phyloP scores from a whole-genome alignment of 2,329 filamentous ascomycete species.

The Polychaeton citri region DNA sequence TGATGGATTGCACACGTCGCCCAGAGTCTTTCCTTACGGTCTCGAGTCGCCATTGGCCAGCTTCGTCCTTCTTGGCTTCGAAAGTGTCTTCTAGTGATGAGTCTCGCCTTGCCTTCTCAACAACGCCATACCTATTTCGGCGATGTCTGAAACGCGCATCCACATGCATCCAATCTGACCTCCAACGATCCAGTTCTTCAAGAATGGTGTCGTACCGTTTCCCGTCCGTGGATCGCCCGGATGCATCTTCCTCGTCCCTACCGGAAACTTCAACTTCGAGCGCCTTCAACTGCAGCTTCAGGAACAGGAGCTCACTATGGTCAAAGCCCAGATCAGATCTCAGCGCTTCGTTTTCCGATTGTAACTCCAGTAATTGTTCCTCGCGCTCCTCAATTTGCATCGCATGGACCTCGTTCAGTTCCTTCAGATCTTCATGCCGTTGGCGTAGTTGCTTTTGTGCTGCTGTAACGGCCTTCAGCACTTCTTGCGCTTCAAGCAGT shows the following conservation, averaged over 20 bases:
- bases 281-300: constrained; percentile 26
- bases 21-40: constrained; percentile 11
- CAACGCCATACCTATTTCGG: constrained; percentile 17
- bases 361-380: constrained; percentile 17
- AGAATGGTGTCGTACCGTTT: constrained; percentile 10
- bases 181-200: constrained; percentile 22
- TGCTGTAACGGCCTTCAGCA: constrained; percentile 16
- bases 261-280: constrained; percentile 19
- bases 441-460: constrained; percentile 19
- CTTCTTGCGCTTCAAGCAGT: constrained; percentile 16
- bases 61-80: constrained; percentile 5
- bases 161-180: constrained; percentile 22
- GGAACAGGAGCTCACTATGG: constrained; percentile 24
- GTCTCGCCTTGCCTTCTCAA: constrained; percentile 5
- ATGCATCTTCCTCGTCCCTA: constrained; percentile 7
- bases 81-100: constrained; percentile 3
- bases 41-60: constrained; percentile 13
- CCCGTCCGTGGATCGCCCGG: constrained; percentile 6
- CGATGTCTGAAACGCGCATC: constrained; percentile 18
- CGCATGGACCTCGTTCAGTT: constrained; percentile 17
- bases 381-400: constrained; percentile 18
- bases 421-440: constrained; percentile 19
- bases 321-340: constrained; percentile 24
- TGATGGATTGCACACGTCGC: constrained; percentile 14
- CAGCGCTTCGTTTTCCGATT: constrained; percentile 24